phyloP scores from a whole-genome alignment of 148 eudicot genomes.

The Silene conica region DNA sequence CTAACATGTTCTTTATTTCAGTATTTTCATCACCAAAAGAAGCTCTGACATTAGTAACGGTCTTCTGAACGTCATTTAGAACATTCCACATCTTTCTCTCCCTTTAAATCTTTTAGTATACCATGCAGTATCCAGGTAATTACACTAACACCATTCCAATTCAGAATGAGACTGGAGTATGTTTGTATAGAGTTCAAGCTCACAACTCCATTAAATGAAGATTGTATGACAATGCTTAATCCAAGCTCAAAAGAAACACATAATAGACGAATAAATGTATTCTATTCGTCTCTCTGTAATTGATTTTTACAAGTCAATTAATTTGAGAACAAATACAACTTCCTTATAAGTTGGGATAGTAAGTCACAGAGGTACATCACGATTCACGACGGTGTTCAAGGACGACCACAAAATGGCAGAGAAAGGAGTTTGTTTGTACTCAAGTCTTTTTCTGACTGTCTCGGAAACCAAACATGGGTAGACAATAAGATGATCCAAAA shows the following conservation, averaged over 20 bases:
- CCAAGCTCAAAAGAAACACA: conserved; percentile 51
- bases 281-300: conserved; percentile 49
- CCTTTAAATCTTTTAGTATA: conserved; percentile 51
- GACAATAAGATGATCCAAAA: too few relatives aligned
- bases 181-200: conserved; percentile 19
- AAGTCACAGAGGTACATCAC: neutral
- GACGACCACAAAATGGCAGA: too few relatives aligned
- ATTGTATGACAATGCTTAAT: conserved; percentile 36
- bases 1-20: conserved; percentile 36
- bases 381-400: too few relatives aligned
- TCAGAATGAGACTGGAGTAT: conserved; percentile 22
- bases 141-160: conserved; percentile 55
- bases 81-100: conserved; percentile 34
- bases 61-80: conserved; percentile 26
- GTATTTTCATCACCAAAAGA: conserved; percentile 18
- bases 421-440: too few relatives aligned
- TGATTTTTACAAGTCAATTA: conserved; percentile 13
- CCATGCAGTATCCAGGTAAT: conserved; percentile 46
- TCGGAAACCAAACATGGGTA: too few relatives aligned
- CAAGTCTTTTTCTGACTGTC: too few relatives aligned
- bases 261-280: conserved; percentile 37
- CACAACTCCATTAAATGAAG: conserved; percentile 18
- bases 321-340: neutral
- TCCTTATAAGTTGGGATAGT: neutral
- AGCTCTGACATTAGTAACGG: conserved; percentile 16